These are phyloP conservation scores for Gymnopus androsaceus DNA, from an alignment of 1,284 basidiomycete species.

Conservation along the genomic window DNA sequence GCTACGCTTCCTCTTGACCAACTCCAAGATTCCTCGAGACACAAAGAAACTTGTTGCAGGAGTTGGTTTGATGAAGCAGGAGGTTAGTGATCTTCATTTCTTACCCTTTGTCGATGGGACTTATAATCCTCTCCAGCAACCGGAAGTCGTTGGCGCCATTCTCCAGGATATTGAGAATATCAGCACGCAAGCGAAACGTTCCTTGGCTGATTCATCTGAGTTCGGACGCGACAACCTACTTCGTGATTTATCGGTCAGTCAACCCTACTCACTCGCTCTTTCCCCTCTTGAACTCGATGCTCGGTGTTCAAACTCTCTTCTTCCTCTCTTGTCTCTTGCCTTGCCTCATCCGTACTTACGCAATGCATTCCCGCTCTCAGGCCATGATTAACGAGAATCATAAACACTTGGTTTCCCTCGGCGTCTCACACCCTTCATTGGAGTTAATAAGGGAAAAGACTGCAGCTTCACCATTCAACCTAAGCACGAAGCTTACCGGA, in stretches of 20 bases:
- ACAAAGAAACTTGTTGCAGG: slow-evolving; percentile 94
- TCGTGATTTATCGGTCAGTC: slow-evolving; percentile 58
- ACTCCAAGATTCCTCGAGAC: slow-evolving; percentile 90
- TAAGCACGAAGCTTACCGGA: slow-evolving; percentile 97
- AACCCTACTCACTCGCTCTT: no score
- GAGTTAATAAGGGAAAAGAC: slow-evolving; percentile 83
- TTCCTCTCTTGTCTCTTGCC: not conserved
- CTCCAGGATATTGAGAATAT: slow-evolving; percentile 81
- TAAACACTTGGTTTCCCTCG: slow-evolving; percentile 79
- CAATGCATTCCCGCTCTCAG: slow-evolving; percentile 36
- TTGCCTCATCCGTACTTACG: not conserved
- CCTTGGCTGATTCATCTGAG: slow-evolving; percentile 71
- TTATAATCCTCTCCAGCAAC: slow-evolving; percentile 57
- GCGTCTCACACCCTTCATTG: slow-evolving; percentile 90
- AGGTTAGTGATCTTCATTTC: slow-evolving; percentile 49
- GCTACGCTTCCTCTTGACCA: slow-evolving; percentile 83
- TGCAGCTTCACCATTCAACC: slow-evolving; percentile 57
- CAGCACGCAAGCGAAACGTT: slow-evolving; percentile 75
- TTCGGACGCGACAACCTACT: slow-evolving; percentile 64
- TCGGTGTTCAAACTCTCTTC: slow-evolving; percentile 6
- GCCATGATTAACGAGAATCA: slow-evolving; percentile 90
- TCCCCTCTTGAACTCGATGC: not conserved
- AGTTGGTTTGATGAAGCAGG: slow-evolving; percentile 73
- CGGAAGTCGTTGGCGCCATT: slow-evolving; percentile 74
- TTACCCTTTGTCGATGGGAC: not conserved